Evolutionary conservation across 225 moss, liverwort and hornwort species (phyloP).

Genomic region (Sphagnum tenellum): DNA sequence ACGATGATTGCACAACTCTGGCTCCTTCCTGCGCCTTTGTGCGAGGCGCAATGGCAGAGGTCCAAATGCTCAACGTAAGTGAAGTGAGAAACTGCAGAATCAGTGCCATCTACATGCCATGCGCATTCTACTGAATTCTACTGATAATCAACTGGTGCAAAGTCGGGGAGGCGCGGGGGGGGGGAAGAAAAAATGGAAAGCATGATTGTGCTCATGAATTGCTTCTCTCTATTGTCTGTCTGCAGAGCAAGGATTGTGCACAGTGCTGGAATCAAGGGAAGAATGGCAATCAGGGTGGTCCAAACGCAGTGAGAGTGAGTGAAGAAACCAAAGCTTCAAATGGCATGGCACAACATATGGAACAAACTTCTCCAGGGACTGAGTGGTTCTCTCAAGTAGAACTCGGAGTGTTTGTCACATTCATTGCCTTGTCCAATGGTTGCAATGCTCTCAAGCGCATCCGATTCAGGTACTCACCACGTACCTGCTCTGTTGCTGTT

Average conservation of each 20-base stretch:
- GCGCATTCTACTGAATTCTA: too few species aligned
- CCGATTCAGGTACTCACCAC: conserved; percentile 37
- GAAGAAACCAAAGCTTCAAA: conserved; percentile 23
- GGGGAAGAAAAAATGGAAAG: background rate
- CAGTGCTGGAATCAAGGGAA: background rate
- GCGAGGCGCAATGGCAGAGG: background rate
- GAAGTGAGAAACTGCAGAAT: background rate
- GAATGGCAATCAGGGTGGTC: too few species aligned
- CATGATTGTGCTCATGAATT: background rate
- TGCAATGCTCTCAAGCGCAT: conserved; percentile 48
- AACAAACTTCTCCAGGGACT: conserved; percentile 24
- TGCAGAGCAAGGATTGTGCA: conserved; percentile 28
- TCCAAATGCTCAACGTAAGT: conserved; percentile 13
- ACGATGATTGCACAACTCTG: conserved; percentile 14
- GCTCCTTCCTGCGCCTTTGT: conserved; percentile 16
- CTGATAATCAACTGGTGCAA: too few species aligned
- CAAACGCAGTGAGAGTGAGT: conserved; percentile 17
- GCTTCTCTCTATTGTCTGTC: background rate
- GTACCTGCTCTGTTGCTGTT: too few species aligned
- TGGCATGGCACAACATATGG: conserved; percentile 10
- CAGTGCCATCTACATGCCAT: too few species aligned
- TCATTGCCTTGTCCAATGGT: conserved; percentile 40
- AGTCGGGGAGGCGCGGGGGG: too few species aligned
- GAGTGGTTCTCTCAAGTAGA: conserved; percentile 67
- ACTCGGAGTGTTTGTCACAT: conserved; percentile 61